These are phyloP conservation scores for Aphanomyces invadans DNA, from an alignment of 352 stramenopile species.

Conservation along the genomic window DNA sequence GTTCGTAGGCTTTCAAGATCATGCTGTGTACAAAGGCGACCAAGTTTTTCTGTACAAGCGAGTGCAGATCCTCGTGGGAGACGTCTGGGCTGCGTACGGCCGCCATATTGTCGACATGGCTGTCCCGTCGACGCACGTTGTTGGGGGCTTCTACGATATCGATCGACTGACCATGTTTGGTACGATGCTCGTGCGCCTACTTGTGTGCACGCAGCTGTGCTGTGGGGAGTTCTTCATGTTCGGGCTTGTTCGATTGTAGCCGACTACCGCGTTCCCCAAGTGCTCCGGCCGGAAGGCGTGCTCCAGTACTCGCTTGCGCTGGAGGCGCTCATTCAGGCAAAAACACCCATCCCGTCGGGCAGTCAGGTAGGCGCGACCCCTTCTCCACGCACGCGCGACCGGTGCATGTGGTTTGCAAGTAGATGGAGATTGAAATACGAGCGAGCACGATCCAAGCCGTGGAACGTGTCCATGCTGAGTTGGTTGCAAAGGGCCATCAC, in stretches of 20 bases:
- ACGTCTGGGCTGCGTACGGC: slow-evolving; percentile 83
- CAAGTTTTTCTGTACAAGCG: slow-evolving; percentile 88
- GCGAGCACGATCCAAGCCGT: slow-evolving; percentile 79
- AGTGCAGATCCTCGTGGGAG: slow-evolving; percentile 80
- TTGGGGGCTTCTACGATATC: slow-evolving; percentile 73
- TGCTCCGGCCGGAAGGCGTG: slow-evolving; percentile 63
- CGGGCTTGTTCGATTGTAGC: slow-evolving; percentile 37
- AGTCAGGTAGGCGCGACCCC: not conserved
- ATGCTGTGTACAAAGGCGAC: slow-evolving; percentile 66
- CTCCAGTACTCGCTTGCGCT: slow-evolving; percentile 52
- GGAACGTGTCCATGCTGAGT: slow-evolving; percentile 46
- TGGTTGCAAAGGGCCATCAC: slow-evolving; percentile 31
- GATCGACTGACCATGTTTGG: slow-evolving; percentile 84
- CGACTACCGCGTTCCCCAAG: slow-evolving; percentile 82
- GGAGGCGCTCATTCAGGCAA: slow-evolving; percentile 39
- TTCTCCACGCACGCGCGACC: too few relatives aligned
- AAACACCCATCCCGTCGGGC: slow-evolving; percentile 49
- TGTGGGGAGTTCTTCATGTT: too few relatives aligned
- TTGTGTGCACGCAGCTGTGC: too few relatives aligned
- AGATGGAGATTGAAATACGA: slow-evolving; percentile 80
- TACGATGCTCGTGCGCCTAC: slow-evolving; percentile 21
- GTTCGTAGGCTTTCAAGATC: slow-evolving; percentile 62
- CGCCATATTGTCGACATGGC: slow-evolving; percentile 25
- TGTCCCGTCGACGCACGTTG: slow-evolving; percentile 24
- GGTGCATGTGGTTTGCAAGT: too few relatives aligned